Evolutionary conservation across 202 grass and related monocot species (phyloP), one percentile per base, ranked within the genome.

Genomic region (Musa balbisiana): DNA sequence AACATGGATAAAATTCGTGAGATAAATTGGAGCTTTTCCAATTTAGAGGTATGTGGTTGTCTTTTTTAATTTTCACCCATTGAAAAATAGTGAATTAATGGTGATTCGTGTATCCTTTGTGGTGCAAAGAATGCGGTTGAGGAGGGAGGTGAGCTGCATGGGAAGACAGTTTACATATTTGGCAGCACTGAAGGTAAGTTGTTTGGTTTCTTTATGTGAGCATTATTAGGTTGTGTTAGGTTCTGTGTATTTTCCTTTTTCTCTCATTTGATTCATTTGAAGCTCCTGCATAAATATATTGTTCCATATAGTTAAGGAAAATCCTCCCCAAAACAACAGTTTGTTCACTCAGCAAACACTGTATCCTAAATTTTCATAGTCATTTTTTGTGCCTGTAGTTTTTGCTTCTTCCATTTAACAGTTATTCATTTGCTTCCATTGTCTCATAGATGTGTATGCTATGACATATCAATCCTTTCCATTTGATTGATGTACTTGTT

Each of bases 21-120:
- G 56, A 91, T 97, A 56, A 93, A 91, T 24, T 97, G 94, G 90
- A 86, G 89, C 22, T 97, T 97, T 13, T 80, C 90, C 77, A 91
- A 97, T 84, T 79, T 97, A 79, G 94, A 97, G 90, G 94, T 97
- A 72, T 51, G 51, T 9, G 51, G 0, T 68, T 68, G 16, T 23
- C 52, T 23, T 73, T 24, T 26, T 11, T 55, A 11, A 2, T 10
- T 73, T 16, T 62, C 3, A 1, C 27, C 29, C 9, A 49, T n/a
- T 49, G 14, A 1, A 50, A 50, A 14, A 69, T 19, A n/a, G 26
- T 14, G 15, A 19, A 19, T 69, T 10, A 14, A 49, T 50, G 27
- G 1, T 10, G 3, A 49, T 49, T 49, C 1, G 3, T 25, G 12
- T 25, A 12, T 25, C 25, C 21, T 19, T 62, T 21, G 16, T 78